Base-by-base conservation (phyloP, 2,329 filamentous ascomycete species). In the Metarhizium sp. region DNA sequence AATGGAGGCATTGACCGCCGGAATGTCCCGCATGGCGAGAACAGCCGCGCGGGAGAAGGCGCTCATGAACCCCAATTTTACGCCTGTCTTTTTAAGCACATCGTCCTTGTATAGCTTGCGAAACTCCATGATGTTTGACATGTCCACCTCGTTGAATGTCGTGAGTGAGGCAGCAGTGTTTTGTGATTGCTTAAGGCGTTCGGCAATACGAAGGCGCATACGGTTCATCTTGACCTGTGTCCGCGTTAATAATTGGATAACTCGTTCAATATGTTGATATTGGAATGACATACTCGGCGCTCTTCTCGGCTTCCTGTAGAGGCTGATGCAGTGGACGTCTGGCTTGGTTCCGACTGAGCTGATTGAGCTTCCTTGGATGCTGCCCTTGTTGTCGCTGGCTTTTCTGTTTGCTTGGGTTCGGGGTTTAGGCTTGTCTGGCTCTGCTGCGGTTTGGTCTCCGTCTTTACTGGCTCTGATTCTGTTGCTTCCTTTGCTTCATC, bases 61-160 rank as follows among this genome's bases (percentile, higher is more conserved):
- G 71, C 91, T 94, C 92, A 99, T 97, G 78, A 97, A 99, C n/a
- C 94, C 94, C 54, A 99, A 86, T 79, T 97, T 99, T 57, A 97
- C 88, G 48, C 92, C 92, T 10, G 90, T 94, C 79, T 92, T 95
- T 81, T 97, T 96, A 56, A 97, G 78, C 25, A 96, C 78, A 57
- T 96, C 92, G 58, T 97, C 92, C 79, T 97, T 97, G 82, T 97
- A 97, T 50, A 91, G 79, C 73, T 95, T 96, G 64, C 94, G 88
- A 78, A 99, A 92, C 60, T 96, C 90, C 87, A 97, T 96, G 51
- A 99, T 79, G 25, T 88, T 90, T 36, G 92, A 95, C 94, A 99
- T 99, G 72, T 99, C 94, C 59, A 99, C 94, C 74, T 97, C 92
- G 73, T 99, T 96, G 81, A 99, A 99, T 30, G 94, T 99, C 50